Conservation (phyloP, 2,329 filamentous ascomycete species). For the Geosmithia flava region DNA sequence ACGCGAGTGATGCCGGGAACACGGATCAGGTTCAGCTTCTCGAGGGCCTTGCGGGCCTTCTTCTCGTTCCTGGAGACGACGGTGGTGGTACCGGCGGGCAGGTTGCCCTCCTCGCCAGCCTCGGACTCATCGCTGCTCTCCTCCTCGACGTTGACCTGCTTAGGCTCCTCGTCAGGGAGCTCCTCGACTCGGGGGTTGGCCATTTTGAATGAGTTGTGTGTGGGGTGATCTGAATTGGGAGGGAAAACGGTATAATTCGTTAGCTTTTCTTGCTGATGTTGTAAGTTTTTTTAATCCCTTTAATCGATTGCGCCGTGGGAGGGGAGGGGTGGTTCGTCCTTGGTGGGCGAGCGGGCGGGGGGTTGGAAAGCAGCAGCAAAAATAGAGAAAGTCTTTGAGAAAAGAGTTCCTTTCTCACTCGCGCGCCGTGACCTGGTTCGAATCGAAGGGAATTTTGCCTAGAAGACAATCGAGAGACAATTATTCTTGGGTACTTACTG, state of each 20-base stretch:
- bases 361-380: background rate
- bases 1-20: constrained; percentile 96
- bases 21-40: constrained; percentile 94
- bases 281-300: background rate
- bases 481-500: constrained; percentile 18
- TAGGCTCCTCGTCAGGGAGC: constrained; percentile 79
- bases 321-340: background rate
- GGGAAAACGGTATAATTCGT: constrained; percentile 9
- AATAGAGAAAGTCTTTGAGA: background rate
- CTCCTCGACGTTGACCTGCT: constrained; percentile 70
- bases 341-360: too few species aligned
- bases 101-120: constrained; percentile 65
- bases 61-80: constrained; percentile 98
- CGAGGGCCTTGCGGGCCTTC: constrained; percentile 99
- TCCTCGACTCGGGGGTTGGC: constrained; percentile 97
- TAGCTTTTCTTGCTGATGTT: constrained; percentile 3
- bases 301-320: background rate
- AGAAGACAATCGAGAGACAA: too few species aligned
- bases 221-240: constrained; percentile 17
- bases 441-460: background rate
- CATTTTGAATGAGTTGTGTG: constrained; percentile 48
- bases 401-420: background rate
- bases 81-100: constrained; percentile 75
- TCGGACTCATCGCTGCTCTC: constrained; percentile 63
- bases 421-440: background rate